phyloP scores from a whole-genome alignment of 345 rosid genomes.

The Rubroshorea leprosula region DNA sequence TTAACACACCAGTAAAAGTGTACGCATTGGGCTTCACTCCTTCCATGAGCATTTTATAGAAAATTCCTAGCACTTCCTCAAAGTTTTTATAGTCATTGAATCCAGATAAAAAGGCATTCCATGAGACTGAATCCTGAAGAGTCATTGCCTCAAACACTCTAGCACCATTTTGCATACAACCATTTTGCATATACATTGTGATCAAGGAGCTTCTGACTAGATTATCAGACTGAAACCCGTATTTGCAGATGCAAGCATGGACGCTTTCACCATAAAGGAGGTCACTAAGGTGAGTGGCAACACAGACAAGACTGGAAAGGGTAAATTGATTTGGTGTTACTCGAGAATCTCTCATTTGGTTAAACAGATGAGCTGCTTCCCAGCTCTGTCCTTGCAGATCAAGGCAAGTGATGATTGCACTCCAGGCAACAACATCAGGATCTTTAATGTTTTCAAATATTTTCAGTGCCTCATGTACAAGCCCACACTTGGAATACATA shows the following conservation, averaged over 20 bases:
- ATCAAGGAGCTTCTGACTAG: constrained; percentile 34
- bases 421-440: constrained; percentile 42
- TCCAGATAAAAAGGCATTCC: constrained; percentile 41
- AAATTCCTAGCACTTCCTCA: constrained; percentile 26
- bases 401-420: constrained; percentile 36
- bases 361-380: constrained; percentile 32
- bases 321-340: constrained; percentile 34
- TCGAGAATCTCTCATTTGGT: constrained; percentile 30
- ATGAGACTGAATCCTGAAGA: constrained; percentile 29
- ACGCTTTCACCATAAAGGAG: constrained; percentile 28
- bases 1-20: constrained; percentile 29
- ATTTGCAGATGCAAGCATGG: constrained; percentile 36
- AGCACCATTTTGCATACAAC: constrained; percentile 25
- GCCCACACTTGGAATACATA: constrained; percentile 63
- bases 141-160: constrained; percentile 33
- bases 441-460: constrained; percentile 28
- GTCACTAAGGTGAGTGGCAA: constrained; percentile 22
- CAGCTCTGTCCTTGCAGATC: constrained; percentile 27
- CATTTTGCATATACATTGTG: constrained; percentile 38
- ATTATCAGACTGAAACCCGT: constrained; percentile 30
- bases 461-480: constrained; percentile 29
- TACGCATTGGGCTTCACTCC: constrained; percentile 29
- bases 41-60: constrained; percentile 28
- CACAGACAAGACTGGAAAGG: constrained; percentile 31
- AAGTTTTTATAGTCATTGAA: constrained; percentile 14